Evolutionary conservation across 1,284 basidiomycete species (phyloP).

Genomic region (Fomitopsis schrenkii): DNA sequence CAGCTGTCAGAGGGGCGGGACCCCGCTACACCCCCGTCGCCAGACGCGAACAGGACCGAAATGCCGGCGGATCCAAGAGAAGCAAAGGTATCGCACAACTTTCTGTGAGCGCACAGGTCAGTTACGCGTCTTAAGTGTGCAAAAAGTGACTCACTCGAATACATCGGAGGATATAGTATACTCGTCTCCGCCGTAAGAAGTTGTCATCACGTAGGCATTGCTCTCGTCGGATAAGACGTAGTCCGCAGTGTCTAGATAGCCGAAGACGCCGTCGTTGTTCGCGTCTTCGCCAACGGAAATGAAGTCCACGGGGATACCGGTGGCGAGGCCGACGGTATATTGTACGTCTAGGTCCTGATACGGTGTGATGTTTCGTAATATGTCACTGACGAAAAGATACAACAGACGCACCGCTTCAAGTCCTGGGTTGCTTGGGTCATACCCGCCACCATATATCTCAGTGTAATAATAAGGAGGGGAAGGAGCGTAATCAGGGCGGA

Average conservation of each 20-base stretch:
- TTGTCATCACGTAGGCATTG: conserved; percentile 46
- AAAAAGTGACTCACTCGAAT: conserved; percentile 41
- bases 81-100: conserved; percentile 55
- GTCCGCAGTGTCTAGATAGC: conserved; percentile 24
- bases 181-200: conserved; percentile 29
- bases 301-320: conserved; percentile 27
- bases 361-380: not conserved
- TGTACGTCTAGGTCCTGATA: conserved; percentile 54
- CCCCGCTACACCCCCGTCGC: conserved; percentile 62
- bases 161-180: conserved; percentile 31
- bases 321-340: conserved; percentile 50
- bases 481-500: conserved; percentile 38
- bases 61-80: conserved; percentile 58
- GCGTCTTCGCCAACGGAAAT: conserved; percentile 40
- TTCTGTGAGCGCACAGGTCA: conserved; percentile 8
- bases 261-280: conserved; percentile 16
- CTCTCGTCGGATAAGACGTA: conserved; percentile 30
- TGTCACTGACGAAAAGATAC: not conserved
- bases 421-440: conserved; percentile 30
- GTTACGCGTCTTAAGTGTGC: conserved; percentile 16
- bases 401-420: conserved; percentile 15
- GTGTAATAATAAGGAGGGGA: conserved; percentile 42
- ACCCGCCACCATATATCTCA: conserved; percentile 35
- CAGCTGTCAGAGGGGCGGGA: conserved; percentile 44
- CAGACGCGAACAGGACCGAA: conserved; percentile 65